These are phyloP conservation scores for Notholithocarpus densiflorus DNA, from an alignment of 306 rosid species.

Conservation along the genomic window DNA sequence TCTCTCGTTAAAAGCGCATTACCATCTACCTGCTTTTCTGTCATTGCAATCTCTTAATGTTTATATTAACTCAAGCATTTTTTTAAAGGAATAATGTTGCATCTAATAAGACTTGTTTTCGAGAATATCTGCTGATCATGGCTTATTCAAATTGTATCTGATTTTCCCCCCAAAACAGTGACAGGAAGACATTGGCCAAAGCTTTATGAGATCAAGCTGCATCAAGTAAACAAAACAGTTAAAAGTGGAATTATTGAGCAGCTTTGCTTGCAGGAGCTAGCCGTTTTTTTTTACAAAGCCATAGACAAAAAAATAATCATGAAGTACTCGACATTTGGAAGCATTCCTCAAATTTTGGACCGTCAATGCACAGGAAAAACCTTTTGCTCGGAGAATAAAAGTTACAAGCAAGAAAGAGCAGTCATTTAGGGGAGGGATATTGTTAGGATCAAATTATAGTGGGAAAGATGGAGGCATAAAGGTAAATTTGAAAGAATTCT, in stretches of 20 bases:
- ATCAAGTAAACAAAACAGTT: constrained; percentile 33
- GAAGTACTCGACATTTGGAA: not conserved
- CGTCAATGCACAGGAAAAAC: not conserved
- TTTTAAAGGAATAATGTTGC: not conserved
- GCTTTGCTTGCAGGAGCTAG: constrained; percentile 52
- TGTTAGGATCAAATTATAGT: not conserved
- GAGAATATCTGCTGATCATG: not conserved
- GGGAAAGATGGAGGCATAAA: not conserved
- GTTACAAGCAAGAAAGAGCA: not conserved
- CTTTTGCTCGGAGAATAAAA: not conserved
- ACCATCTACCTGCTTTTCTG: not conserved
- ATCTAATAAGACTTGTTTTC: not conserved
- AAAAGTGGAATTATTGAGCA: constrained; percentile 38
- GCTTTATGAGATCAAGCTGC: constrained; percentile 67
- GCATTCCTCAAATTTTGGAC: not conserved
- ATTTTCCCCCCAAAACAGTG: constrained; percentile 44
- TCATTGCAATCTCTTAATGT: not conserved
- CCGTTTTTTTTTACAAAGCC: constrained; percentile 31
- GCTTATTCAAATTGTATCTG: not conserved
- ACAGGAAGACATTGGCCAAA: constrained; percentile 92
- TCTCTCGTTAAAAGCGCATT: not conserved
- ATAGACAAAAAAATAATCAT: not conserved
- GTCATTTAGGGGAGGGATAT: not conserved
- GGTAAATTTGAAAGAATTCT: not conserved
- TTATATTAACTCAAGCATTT: not conserved